Evolutionary conservation across 257 asterid species (phyloP).

Genomic region (Jacaranda copaia): DNA sequence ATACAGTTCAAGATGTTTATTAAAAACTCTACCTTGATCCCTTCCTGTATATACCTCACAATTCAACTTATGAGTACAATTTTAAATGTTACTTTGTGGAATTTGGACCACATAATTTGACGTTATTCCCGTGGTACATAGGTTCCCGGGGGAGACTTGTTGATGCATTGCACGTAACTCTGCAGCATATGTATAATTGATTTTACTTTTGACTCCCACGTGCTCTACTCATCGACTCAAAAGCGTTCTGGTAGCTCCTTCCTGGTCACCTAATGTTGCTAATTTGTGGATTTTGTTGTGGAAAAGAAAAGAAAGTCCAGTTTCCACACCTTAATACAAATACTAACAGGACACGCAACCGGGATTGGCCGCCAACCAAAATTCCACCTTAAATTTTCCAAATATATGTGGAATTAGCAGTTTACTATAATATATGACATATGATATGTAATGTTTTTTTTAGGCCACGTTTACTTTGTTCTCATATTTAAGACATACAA

Average conservation of each 20-base stretch:
- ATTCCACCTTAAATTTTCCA: no score
- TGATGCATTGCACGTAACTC: not conserved
- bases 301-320: no score
- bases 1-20: not conserved
- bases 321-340: no score
- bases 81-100: not conserved
- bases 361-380: no score
- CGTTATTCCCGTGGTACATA: not conserved
- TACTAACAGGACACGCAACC: no score
- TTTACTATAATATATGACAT: no score
- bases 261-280: slow-evolving; percentile 3
- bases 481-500: no score
- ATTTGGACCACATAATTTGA: not conserved
- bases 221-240: not conserved
- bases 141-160: not conserved
- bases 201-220: not conserved
- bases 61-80: not conserved
- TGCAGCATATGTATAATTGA: not conserved
- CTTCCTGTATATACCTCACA: not conserved
- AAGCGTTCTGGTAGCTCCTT: not conserved
- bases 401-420: no score
- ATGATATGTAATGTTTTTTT: no score
- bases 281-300: not conserved
- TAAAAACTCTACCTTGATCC: not conserved
- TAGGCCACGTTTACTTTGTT: no score